Evolutionary conservation across 106 monocot genomes (phyloP), one percentile per base, ranked within the genome.

Genomic region (Ottelia alismoides): DNA sequence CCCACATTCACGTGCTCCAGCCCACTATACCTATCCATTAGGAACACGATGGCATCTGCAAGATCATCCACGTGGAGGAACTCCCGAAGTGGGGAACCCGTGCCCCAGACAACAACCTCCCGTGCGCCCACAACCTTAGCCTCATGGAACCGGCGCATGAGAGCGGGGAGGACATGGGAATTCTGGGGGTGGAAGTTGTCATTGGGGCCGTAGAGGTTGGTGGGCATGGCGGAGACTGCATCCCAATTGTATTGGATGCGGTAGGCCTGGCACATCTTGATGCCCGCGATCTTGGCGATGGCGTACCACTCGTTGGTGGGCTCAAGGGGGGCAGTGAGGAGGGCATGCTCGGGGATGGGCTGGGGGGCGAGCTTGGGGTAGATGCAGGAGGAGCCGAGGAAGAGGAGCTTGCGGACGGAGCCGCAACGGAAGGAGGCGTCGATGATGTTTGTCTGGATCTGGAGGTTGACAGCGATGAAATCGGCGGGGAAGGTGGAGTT

Each of bases 241-340:
- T 82, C 70, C 24, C 76, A 63, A 10, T 67, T 66, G 32, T 78
- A 60, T 63, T 87, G 87, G 56, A 87, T 60, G 30, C 66, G 55
- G 30, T 72, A 87, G 2, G 74, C 81, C 69, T n/a, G n/a, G n/a
- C n/a, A n/a, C n/a, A n/a, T n/a, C n/a, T n/a, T n/a, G n/a, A n/a
- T n/a, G n/a, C n/a, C 82, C 45, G 87, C 77, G 56, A 87, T 87
- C 78, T 87, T 87, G 27, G 87, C 87, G 14, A 87, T 52, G 51
- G 87, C 87, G 58, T 80, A 85, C 87, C 81, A 78, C 68, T 87
- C 78, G 57, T 87, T 87, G 66, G 87, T 87, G 50, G 87, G 87
- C 68, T 87, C 87, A 21, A 87, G 81, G 3, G 87, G 82, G 49
- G 74, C 87, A 17, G 82, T 50, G 31, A 87, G 72, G 28, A 82